Evolutionary conservation across 495 filamentous ascomycete genomes (phyloP), one percentile per base, ranked within the genome.

Genomic region (Lepraria neglecta): DNA sequence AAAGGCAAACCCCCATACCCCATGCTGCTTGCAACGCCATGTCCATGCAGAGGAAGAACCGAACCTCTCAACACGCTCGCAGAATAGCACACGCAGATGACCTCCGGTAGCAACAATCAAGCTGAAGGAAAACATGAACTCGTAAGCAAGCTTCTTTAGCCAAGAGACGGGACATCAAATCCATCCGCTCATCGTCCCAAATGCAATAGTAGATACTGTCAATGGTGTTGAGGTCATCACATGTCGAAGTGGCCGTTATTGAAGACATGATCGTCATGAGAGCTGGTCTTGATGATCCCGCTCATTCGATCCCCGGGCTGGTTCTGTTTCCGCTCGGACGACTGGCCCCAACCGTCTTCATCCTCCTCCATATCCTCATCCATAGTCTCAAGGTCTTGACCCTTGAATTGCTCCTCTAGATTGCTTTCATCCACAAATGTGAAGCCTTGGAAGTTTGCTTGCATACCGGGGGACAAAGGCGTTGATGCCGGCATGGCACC

Each of bases 401-500:
- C 79, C 63, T 78, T 79, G 75, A 95, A 89, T 62, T 96, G 89
- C 47, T 95, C 90, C 48, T 97, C 91, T 59, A 98, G 89, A 24
- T 89, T 87, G 68, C 90, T 97, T 74, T 98, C 95, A 68, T 97
- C 95, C 6, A 97, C 95, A 70, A 95, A 98, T 0, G 94, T 98
- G 73, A 98, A 98, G 30, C 94, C 94, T 65, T 92, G 88, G 79
- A 98, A 98, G 69, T 97, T 97, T 58, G 92, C 94, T 71, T 98
- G 94, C 77, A 97, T 91, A 14, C 89, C 90, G 3, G 95, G 94
- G 3, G 89, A 95, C 17, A 98, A 75, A 0, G 94, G 94, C 0
- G 94, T 97, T 19, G 87, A 92, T 30, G 88, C 83, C 59, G 81
- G 80, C 67, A 91, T 88, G 40, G 84, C 78, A 30, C 89, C 87